phyloP scores from a whole-genome alignment of 192 early-diverging fungal genomes.

The Coemansia aciculifera region DNA sequence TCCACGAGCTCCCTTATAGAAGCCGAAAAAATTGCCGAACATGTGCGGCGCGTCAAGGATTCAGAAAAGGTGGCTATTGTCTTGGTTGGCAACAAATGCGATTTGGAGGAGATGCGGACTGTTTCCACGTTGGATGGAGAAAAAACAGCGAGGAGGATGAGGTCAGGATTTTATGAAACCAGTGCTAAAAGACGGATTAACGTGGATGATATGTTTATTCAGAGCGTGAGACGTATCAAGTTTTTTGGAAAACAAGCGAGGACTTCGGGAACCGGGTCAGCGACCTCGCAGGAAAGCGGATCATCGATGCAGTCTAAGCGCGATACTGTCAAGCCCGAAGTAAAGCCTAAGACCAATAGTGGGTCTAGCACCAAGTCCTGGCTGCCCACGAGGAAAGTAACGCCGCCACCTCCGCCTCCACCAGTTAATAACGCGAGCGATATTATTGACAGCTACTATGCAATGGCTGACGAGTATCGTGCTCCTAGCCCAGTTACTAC shows the following conservation, averaged over 20 bases:
- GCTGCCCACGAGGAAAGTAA: conserved; percentile 28
- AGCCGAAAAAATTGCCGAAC: conserved; percentile 67
- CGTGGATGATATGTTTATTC: conserved; percentile 91
- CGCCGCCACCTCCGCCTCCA: background rate
- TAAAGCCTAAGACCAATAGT: conserved; percentile 8
- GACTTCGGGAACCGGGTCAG: background rate
- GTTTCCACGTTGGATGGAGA: conserved; percentile 69
- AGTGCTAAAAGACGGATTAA: conserved; percentile 84
- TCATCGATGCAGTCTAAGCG: background rate
- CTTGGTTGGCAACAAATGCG: conserved; percentile 87
- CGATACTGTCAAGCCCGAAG: conserved; percentile 1
- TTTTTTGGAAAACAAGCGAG: conserved; percentile 15
- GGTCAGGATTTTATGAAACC: conserved; percentile 82
- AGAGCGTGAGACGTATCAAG: conserved; percentile 84
- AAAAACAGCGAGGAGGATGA: conserved; percentile 62
- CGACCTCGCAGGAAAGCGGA: background rate
- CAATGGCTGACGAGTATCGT: background rate
- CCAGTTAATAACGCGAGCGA: background rate
- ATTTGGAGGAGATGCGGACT: conserved; percentile 69
- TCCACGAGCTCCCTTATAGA: conserved; percentile 59
- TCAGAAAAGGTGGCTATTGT: conserved; percentile 74
- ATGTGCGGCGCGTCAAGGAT: conserved; percentile 83
- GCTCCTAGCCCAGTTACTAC: background rate
- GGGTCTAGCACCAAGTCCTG: conserved; percentile 34
- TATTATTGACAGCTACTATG: conserved; percentile 6